These are phyloP conservation scores for Aspergillus nidulans DNA, from an alignment of 495 filamentous ascomycete genomes.

Conservation along the genomic window DNA sequence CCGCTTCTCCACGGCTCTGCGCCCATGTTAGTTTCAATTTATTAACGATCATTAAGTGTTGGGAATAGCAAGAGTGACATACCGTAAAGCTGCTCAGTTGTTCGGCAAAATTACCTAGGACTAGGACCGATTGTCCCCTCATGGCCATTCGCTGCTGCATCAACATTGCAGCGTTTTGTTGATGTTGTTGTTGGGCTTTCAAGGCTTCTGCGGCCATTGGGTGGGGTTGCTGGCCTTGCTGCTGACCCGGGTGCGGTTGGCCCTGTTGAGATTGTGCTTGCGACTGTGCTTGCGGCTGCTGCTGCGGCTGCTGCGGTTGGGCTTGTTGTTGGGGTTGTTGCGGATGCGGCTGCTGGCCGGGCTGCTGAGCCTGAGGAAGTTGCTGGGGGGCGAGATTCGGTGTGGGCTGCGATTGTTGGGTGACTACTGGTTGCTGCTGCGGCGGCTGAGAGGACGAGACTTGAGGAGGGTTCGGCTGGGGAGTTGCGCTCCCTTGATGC, in stretches of 20 bases:
- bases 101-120: conserved; percentile 66
- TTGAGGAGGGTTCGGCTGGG: conserved; percentile 48
- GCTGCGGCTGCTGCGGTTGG: conserved; percentile 35
- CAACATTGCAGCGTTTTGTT: conserved; percentile 37
- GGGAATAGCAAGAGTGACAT: conserved; percentile 22
- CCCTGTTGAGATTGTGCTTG: conserved; percentile 12
- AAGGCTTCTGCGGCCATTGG: conserved; percentile 37
- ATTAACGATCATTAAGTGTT: not conserved
- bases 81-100: conserved; percentile 62
- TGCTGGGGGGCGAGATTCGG: conserved; percentile 40
- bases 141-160: conserved; percentile 51
- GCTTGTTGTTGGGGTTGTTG: conserved; percentile 35
- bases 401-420: conserved; percentile 45
- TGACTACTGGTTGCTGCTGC: conserved; percentile 38
- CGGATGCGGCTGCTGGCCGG: conserved; percentile 30
- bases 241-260: conserved; percentile 34
- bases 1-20: conserved; percentile 52
- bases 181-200: conserved; percentile 38
- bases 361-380: conserved; percentile 29
- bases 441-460: conserved; percentile 34
- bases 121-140: conserved; percentile 56
- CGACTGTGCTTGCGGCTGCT: conserved; percentile 24
- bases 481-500: conserved; percentile 42
- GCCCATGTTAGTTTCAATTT: conserved; percentile 19
- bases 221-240: conserved; percentile 38